phyloP scores from a whole-genome alignment of 306 rosid genomes.

The Castanea sativa region DNA sequence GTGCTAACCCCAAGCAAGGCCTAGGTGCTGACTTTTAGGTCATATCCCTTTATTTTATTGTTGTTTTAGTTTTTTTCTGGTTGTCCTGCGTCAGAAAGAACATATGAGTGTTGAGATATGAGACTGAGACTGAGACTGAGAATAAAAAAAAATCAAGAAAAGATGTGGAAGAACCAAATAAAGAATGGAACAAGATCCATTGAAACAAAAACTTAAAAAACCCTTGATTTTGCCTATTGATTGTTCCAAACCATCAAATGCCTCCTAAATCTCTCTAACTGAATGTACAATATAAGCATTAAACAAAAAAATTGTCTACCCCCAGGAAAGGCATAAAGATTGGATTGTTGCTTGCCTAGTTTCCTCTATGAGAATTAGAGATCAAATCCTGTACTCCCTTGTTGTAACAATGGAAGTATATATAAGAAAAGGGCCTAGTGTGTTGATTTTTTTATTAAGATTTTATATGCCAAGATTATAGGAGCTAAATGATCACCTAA shows the following conservation, averaged over 20 bases:
- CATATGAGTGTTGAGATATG: background rate
- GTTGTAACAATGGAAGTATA: too few species aligned
- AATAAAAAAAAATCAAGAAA: background rate
- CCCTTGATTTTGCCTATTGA: background rate
- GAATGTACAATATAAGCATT: background rate
- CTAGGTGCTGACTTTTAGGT: too few species aligned
- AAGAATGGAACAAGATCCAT: background rate
- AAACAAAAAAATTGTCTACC: background rate
- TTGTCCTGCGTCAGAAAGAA: background rate
- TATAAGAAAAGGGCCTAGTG: too few species aligned
- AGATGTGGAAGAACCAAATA: background rate
- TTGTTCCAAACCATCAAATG: background rate
- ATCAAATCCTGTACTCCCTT: too few species aligned
- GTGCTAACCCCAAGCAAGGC: too few species aligned
- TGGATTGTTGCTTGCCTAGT: too few species aligned
- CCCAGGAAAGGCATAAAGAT: background rate
- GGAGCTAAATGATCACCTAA: too few species aligned
- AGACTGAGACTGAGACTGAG: background rate
- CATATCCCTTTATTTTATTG: too few species aligned
- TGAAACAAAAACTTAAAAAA: background rate
- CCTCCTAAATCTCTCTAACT: background rate
- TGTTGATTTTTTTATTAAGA: too few species aligned
- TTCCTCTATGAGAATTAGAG: too few species aligned
- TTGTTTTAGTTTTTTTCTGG: too few species aligned
- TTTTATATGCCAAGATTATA: too few species aligned